Evolutionary conservation across 441 rosid genomes (phyloP), one percentile per base, ranked within the genome.

Genomic region (Adansonia grandidieri): DNA sequence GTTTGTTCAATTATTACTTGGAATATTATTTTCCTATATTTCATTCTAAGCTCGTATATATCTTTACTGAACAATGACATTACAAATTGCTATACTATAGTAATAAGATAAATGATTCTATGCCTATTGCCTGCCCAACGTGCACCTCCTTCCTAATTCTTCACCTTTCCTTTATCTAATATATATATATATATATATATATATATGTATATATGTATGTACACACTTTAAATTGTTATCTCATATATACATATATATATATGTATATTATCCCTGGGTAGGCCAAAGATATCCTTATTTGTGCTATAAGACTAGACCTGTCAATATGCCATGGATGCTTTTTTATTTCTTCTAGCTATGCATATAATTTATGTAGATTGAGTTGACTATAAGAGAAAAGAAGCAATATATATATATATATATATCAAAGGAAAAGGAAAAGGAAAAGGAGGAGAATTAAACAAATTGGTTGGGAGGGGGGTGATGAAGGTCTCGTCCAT

Each of bases 1-100:
- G 63, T 71, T 71, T 71, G 75, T 71, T 32, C 75, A 11, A 4
- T 70, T 70, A 51, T 58, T 19, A 19, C 6, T 70, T 22, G 60
- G 73, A 70, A 50, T 57, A 58, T 58, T 50, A 50, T 50, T 28
- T 69, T 51, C 37, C 56, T 68, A 19, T 3, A 19, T 13, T 5
- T 50, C 58, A n/a, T 37, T 45, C 28, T 68, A 67, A 1, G 45
- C 15, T 57, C 9, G 2, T 50, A 22, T 69, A 20, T n/a, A 28
- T 71, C 17, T 68, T 22, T 69, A 69, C 42, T 22, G 40, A 7
- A 37, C 70, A 37, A 40, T 15, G 70, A 40, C 70, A 40, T 65
- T 24, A 62, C 66, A 28, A 28, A 62, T 28, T 62, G 66, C 9
- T 24, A 62, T n/a, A 42, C 15, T 15, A 3, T 69, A 22, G 19